Evolutionary conservation across 2,329 filamentous ascomycete species (phyloP).

Genomic region (Anisogramma anomala): DNA sequence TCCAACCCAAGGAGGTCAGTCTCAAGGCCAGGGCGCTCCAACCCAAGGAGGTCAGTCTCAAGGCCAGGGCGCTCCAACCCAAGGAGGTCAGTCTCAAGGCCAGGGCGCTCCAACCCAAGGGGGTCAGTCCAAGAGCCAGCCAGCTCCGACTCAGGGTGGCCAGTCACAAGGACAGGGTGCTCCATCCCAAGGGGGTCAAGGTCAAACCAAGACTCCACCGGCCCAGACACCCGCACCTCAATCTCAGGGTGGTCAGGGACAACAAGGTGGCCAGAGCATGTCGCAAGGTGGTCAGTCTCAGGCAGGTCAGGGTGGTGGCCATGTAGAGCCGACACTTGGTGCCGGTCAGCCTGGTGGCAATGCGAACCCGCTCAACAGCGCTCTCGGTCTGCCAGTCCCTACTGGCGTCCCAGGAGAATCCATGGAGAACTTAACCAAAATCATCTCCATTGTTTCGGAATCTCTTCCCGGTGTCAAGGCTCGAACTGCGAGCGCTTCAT

Average conservation of each 20-base stretch:
- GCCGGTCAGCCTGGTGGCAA: neutral
- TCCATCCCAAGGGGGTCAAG: neutral
- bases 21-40: neutral
- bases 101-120: too few relatives aligned
- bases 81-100: too few relatives aligned
- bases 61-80: too few relatives aligned
- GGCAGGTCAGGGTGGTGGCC: neutral
- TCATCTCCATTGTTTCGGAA: neutral
- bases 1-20: neutral
- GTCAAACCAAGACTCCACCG: constrained; percentile 3
- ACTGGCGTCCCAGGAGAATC: neutral
- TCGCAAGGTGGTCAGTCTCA: constrained; percentile 1
- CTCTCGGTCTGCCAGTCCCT: constrained; percentile 1
- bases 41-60: neutral
- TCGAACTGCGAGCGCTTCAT: neutral
- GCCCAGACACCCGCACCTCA: neutral
- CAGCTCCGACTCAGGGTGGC: neutral
- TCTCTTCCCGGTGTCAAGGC: constrained; percentile 6
- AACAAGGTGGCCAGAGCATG: neutral
- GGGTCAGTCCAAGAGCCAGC: too few relatives aligned
- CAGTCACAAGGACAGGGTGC: neutral
- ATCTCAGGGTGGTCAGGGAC: neutral
- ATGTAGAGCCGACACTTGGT: neutral
- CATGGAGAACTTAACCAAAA: neutral
- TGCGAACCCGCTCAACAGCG: neutral